These are phyloP conservation scores for Sugiyamaella valdiviana DNA, from an alignment of 805 yeast genomes.

Conservation along the genomic window DNA sequence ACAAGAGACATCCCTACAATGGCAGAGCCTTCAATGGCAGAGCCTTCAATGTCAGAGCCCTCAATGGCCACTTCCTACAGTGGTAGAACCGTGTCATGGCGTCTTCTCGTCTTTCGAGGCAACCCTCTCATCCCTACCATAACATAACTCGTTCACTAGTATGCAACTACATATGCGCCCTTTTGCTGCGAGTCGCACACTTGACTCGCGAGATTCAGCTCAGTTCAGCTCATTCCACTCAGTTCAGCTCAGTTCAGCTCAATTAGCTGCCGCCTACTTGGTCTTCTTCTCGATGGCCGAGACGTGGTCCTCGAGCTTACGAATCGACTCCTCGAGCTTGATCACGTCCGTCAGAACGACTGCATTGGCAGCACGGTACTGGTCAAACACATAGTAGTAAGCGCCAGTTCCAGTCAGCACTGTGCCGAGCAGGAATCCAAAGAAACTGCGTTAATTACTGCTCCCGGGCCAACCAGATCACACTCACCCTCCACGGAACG, in stretches of 20 bases:
- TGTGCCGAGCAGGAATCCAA: slow-evolving; percentile 77
- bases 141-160: no score
- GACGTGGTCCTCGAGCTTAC: slow-evolving; percentile 63
- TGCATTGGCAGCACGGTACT: slow-evolving; percentile 65
- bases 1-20: no score
- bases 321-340: slow-evolving; percentile 60
- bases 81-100: no score
- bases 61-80: no score
- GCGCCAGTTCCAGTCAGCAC: slow-evolving; percentile 67
- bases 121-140: no score
- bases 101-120: no score
- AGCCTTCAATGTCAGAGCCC: no score
- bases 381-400: slow-evolving; percentile 71
- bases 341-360: slow-evolving; percentile 72
- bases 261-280: background rate
- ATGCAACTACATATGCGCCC: no score
- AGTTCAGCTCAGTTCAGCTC: background rate
- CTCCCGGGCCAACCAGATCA: background rate
- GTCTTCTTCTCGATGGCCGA: slow-evolving; percentile 22
- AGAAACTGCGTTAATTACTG: slow-evolving; percentile 34
- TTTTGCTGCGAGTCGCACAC: no score
- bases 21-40: no score
- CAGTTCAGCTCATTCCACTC: background rate
- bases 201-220: no score
- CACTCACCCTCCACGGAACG: slow-evolving; percentile 39